phyloP scores from a whole-genome alignment of 2,329 filamentous ascomycete species.

The Sporothrix mexicana region DNA sequence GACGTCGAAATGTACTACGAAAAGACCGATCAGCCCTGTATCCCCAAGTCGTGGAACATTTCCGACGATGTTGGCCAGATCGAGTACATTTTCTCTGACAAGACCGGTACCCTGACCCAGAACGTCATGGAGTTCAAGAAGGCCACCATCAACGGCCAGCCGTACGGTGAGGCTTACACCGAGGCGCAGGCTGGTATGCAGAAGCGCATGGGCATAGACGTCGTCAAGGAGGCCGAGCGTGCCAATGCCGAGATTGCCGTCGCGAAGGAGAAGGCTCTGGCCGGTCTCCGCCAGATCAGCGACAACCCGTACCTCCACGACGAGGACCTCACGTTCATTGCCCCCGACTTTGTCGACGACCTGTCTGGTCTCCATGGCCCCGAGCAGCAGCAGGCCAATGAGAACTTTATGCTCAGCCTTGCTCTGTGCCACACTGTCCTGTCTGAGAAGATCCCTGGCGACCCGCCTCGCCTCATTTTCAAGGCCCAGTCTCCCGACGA shows the following conservation, averaged over 20 bases:
- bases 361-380: constrained; percentile 76
- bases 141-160: constrained; percentile 91
- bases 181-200: constrained; percentile 97
- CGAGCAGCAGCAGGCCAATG: constrained; percentile 77
- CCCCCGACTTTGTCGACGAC: constrained; percentile 86
- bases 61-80: constrained; percentile 98
- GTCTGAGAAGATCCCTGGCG: constrained; percentile 85
- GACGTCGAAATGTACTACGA: constrained; percentile 98
- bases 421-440: constrained; percentile 98
- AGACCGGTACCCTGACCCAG: constrained; percentile 41
- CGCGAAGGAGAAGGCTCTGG: constrained; percentile 75
- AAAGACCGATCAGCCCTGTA: constrained; percentile 88
- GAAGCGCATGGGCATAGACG: constrained; percentile 84
- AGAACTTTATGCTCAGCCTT: constrained; percentile 91
- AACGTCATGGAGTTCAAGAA: constrained; percentile 91
- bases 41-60: constrained; percentile 98
- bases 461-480: constrained; percentile 89
- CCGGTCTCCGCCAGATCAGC: constrained; percentile 74
- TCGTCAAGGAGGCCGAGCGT: constrained; percentile 76
- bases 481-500: constrained; percentile 98
- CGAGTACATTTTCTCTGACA: constrained; percentile 82
- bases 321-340: constrained; percentile 88
- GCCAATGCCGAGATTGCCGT: constrained; percentile 78
- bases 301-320: constrained; percentile 91
- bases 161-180: constrained; percentile 97